Evolutionary conservation across 2,329 filamentous ascomycete species (phyloP).

Genomic region (Teratosphaeria gauchensis): DNA sequence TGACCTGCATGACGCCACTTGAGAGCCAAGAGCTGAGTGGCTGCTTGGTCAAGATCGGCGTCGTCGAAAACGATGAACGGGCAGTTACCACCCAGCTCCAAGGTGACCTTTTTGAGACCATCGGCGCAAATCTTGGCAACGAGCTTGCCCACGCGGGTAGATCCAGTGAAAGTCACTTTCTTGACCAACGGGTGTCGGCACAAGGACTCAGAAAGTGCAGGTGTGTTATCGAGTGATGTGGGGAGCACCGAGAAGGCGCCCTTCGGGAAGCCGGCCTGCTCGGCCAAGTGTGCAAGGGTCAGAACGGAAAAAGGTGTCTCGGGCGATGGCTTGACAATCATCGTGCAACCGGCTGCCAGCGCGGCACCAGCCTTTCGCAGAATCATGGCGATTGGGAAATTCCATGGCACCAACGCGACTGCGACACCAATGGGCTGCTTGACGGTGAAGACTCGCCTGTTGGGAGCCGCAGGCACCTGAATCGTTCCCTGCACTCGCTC

Average conservation of each 20-base stretch:
- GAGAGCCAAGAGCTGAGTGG: conserved; percentile 38
- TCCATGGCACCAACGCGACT: conserved; percentile 63
- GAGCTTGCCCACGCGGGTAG: conserved; percentile 52
- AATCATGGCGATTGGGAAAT: conserved; percentile 48
- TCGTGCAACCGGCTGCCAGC: conserved; percentile 62
- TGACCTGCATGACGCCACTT: conserved; percentile 54
- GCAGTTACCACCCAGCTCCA: conserved; percentile 57
- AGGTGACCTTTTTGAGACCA: conserved; percentile 54
- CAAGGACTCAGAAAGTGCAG: conserved; percentile 43
- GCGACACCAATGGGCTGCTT: conserved; percentile 66
- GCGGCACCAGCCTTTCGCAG: conserved; percentile 59
- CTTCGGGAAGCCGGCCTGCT: conserved; percentile 47
- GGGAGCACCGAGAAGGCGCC: conserved; percentile 54
- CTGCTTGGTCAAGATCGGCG: conserved; percentile 50
- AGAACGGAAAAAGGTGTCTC: conserved; percentile 54
- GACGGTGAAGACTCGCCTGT: conserved; percentile 58
- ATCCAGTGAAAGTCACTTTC: conserved; percentile 54
- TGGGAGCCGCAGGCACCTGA: conserved; percentile 49
- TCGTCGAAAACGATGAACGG: conserved; percentile 57
- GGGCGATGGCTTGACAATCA: conserved; percentile 62
- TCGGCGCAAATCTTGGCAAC: conserved; percentile 51
- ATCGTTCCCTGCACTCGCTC: conserved; percentile 54
- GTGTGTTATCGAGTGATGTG: conserved; percentile 47
- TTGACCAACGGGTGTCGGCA: conserved; percentile 51
- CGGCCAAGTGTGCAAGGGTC: conserved; percentile 45